A percentile compares a stretch with the other conserved stretches of the same genome.
Conservation (phyloP, 805 yeast genomes). For the Torulaspora delbrueckii region DNA sequence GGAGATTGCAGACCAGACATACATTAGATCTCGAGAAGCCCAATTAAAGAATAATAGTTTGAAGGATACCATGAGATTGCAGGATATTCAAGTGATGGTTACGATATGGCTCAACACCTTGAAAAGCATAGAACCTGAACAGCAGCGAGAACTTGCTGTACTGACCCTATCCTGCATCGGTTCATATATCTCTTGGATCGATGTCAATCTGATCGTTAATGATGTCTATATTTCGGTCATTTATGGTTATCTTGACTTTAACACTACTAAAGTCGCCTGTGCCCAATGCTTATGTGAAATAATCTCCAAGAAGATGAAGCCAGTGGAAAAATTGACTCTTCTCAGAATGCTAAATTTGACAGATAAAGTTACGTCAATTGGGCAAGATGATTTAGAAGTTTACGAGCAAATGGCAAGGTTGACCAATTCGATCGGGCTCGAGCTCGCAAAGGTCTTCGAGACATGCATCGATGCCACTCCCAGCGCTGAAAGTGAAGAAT, state of each 20-base stretch:
- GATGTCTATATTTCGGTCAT: constrained; percentile 53
- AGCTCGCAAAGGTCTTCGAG: constrained; percentile 66
- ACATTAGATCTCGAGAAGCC: constrained; percentile 58
- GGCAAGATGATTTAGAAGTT: constrained; percentile 53
- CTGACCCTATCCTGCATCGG: constrained; percentile 61
- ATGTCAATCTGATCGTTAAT: constrained; percentile 65
- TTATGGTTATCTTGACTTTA: constrained; percentile 50
- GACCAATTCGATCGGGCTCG: constrained; percentile 67
- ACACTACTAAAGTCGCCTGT: constrained; percentile 52
- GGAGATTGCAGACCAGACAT: constrained; percentile 90
- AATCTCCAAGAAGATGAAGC: constrained; percentile 72
- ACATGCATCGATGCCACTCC: constrained; percentile 38
- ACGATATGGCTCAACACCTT: constrained; percentile 56
- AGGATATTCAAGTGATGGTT: constrained; percentile 66
- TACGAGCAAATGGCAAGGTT: constrained; percentile 73
- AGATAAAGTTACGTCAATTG: constrained; percentile 37
- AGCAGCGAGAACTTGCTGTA: constrained; percentile 26
- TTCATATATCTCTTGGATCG: constrained; percentile 89
- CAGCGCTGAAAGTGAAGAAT: constrained; percentile 34
- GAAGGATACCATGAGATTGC: constrained; percentile 76
- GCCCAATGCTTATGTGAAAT: constrained; percentile 51
- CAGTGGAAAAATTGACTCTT: constrained; percentile 57
- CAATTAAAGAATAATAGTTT: constrained; percentile 63
- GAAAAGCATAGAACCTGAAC: constrained; percentile 19
- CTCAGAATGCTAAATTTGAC: constrained; percentile 65